Evolutionary conservation across 805 yeast genomes (phyloP).

Genomic region (Hanseniaspora meyeri): DNA sequence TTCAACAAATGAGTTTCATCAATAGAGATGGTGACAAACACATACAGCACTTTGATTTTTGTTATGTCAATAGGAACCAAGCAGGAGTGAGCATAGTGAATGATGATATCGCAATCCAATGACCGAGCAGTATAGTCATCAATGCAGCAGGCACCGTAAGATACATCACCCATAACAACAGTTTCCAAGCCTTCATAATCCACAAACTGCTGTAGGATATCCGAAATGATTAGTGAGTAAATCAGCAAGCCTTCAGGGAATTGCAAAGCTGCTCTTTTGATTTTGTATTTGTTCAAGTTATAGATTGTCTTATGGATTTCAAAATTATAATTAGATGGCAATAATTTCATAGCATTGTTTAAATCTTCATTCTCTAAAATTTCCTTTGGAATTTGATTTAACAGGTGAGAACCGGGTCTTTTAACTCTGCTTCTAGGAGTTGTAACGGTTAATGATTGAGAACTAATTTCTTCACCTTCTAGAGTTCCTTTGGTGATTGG

Average conservation of each 20-base stretch:
- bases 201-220: slow-evolving; percentile 86
- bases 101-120: slow-evolving; percentile 82
- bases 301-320: slow-evolving; percentile 93
- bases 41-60: slow-evolving; percentile 78
- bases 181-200: slow-evolving; percentile 46
- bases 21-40: slow-evolving; percentile 84
- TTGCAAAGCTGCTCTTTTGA: slow-evolving; percentile 81
- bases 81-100: slow-evolving; percentile 96
- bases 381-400: slow-evolving; percentile 82
- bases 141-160: slow-evolving; percentile 96
- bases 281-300: slow-evolving; percentile 66
- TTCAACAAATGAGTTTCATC: slow-evolving; percentile 71
- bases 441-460: slow-evolving; percentile 22
- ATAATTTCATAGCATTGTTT: slow-evolving; percentile 66
- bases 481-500: slow-evolving; percentile 15
- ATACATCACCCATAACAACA: slow-evolving; percentile 94
- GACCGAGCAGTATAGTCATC: slow-evolving; percentile 93
- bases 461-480: slow-evolving; percentile 22
- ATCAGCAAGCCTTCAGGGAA: slow-evolving; percentile 95
- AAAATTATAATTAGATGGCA: slow-evolving; percentile 88
- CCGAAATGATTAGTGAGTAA: slow-evolving; percentile 79
- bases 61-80: slow-evolving; percentile 91
- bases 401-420: slow-evolving; percentile 31
- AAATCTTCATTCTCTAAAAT: slow-evolving; percentile 68
- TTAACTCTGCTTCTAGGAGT: slow-evolving; percentile 32